Evolutionary conservation across 2,329 filamentous ascomycete species (phyloP).

Genomic region (Cladosporium oxysporum): DNA sequence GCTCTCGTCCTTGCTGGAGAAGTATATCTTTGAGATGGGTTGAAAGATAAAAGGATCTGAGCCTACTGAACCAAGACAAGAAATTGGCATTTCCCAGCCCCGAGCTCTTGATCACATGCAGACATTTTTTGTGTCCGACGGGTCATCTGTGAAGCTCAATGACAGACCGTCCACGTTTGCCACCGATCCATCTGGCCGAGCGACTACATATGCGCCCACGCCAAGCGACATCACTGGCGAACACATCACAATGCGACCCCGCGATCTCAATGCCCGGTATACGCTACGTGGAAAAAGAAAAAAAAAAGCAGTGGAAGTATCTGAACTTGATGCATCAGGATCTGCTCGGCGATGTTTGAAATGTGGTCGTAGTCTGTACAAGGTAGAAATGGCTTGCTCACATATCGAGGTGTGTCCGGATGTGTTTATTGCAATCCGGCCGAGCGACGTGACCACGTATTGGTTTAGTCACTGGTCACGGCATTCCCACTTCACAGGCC

Average conservation of each 20-base stretch:
- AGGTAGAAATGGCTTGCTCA: no score
- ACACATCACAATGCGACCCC: background rate
- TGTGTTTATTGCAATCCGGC: background rate
- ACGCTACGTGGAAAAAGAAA: no score
- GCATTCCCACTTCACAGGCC: background rate
- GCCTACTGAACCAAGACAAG: background rate
- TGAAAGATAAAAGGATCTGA: background rate
- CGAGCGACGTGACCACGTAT: background rate
- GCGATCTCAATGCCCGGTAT: no score
- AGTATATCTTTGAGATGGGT: constrained; percentile 16
- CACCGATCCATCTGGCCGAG: background rate
- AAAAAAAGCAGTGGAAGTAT: no score
- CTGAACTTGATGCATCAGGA: no score
- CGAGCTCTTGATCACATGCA: background rate
- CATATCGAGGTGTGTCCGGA: background rate
- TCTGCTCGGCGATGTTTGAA: no score
- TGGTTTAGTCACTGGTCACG: background rate
- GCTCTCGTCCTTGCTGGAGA: constrained; percentile 15
- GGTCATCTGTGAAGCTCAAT: background rate
- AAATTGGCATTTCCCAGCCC: background rate
- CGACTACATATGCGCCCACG: background rate
- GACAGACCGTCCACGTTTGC: background rate
- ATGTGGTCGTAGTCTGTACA: no score
- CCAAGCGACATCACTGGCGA: background rate
- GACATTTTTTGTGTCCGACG: background rate